These are phyloP conservation scores for Salvia rosmarinus DNA, from an alignment of 257 asterid genomes.

Conservation along the genomic window DNA sequence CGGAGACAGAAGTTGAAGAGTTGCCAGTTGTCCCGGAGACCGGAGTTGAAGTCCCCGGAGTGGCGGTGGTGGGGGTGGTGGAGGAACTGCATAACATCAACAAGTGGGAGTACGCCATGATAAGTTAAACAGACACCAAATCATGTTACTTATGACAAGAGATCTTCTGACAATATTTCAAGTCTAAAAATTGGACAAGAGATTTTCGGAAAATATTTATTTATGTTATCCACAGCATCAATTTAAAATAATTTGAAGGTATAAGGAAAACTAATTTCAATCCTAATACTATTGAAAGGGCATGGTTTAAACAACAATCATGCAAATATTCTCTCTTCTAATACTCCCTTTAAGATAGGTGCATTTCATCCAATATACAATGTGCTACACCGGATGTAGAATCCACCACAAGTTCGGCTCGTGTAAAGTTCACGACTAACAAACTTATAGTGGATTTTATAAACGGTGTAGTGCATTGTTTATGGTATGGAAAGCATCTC, in stretches of 20 bases:
- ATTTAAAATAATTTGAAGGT: neutral
- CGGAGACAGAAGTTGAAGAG: no score
- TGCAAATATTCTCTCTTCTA: neutral
- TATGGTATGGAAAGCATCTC: neutral
- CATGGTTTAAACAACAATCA: neutral
- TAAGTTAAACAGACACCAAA: neutral
- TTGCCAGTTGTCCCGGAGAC: constrained; percentile 42
- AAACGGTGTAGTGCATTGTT: neutral
- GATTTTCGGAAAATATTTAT: no score
- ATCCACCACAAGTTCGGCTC: neutral
- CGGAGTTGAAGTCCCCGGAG: constrained; percentile 43
- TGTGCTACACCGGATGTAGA: constrained; percentile 1
- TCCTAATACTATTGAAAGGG: neutral
- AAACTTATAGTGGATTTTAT: neutral
- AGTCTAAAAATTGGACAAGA: no score
- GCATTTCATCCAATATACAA: neutral
- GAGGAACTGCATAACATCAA: constrained; percentile 23
- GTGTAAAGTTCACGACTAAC: neutral
- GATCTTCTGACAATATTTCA: no score
- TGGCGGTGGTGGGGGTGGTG: constrained; percentile 29
- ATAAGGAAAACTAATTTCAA: neutral
- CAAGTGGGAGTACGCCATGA: neutral
- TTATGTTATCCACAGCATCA: no score
- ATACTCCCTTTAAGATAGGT: neutral
- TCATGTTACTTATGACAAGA: no score